Percentiles rank a stretch among this genome's conserved stretches.
These are phyloP conservation scores for Pythium biforme DNA, from an alignment of 352 stramenopile species.

Conservation along the genomic window DNA sequence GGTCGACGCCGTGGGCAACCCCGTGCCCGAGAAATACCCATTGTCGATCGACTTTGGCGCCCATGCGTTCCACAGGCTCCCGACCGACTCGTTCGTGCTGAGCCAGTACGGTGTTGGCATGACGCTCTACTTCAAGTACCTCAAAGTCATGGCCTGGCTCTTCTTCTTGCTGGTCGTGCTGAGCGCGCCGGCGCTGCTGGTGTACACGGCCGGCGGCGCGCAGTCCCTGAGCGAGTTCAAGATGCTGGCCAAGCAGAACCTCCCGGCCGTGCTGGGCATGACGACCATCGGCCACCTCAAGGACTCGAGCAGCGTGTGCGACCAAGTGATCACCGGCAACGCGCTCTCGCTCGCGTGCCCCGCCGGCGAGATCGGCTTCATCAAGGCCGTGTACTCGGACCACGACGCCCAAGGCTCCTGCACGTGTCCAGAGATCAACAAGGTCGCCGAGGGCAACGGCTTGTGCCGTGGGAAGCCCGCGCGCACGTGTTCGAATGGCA, in stretches of 20 bases:
- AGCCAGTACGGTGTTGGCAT: constrained; percentile 78
- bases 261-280: constrained; percentile 66
- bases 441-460: constrained; percentile 53
- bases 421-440: constrained; percentile 63
- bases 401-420: constrained; percentile 62
- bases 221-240: constrained; percentile 56
- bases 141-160: constrained; percentile 84
- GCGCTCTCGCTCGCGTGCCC: constrained; percentile 61
- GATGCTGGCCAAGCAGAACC: constrained; percentile 62
- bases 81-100: constrained; percentile 71
- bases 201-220: constrained; percentile 70
- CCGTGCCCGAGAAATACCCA: constrained; percentile 55
- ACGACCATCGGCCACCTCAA: constrained; percentile 79
- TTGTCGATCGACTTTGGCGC: constrained; percentile 72
- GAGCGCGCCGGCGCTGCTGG: constrained; percentile 50
- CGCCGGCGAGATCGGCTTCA: constrained; percentile 68
- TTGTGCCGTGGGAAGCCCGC: constrained; percentile 43
- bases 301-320: constrained; percentile 64
- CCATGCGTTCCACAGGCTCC: constrained; percentile 70
- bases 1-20: constrained; percentile 52
- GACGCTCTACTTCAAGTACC: constrained; percentile 85
- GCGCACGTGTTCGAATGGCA: constrained; percentile 15
- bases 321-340: constrained; percentile 52
- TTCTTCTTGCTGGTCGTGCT: constrained; percentile 77
- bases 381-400: constrained; percentile 77